Evolutionary conservation across 2,329 filamentous ascomycete species (phyloP), one percentile per base, ranked within the genome.

Genomic region (Apiospora saccharicola): DNA sequence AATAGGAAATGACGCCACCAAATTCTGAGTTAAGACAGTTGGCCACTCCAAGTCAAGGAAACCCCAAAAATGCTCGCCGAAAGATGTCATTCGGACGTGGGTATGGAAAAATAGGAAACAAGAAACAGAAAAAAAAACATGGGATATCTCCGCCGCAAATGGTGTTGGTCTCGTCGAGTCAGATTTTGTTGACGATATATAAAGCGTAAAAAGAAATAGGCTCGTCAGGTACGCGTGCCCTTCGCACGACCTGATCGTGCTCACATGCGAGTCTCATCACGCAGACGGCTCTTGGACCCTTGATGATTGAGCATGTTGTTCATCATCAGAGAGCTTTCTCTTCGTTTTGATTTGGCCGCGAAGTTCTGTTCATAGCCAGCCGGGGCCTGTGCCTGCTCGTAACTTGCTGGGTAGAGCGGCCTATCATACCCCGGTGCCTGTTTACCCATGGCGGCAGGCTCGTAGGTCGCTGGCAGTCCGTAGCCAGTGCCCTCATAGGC

Each of bases 251-350:
- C 19, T 41, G 22, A 14, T 24, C 16, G 72, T 19, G 19, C 57
- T 78, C 74, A 80, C 76, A 81, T 77, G 75, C 83, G 85, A n/a
- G 84, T 84, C 78, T 89, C 87, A 74, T 90, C 88, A 49, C 87
- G 83, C 46, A 90, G 81, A 14, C 87, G 87, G 75, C 87, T 89
- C 77, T 85, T 87, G 0, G 86, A 87, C 51, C 82, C 81, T 75
- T 89, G 87, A 26, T 86, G 84, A 70, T 84, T 86, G 44, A 89
- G 79, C 37, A 85, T 81, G 75, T 86, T 83, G 26, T 83, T 83
- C 78, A 86, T 85, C 73, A 90, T 89, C 80, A 92, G 89, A 67
- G 85, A 83, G 76, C 90, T 92, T 80, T 92, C 90, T 69, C 90
- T 86, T 68, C 89, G 85, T 77, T 85, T 88, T 53, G 79, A 77